A percentile compares a stretch with the other conserved stretches of the same genome.
Evolutionary conservation across 768 basidiomycete species (phyloP).

Genomic region (Pisolithus albus): DNA sequence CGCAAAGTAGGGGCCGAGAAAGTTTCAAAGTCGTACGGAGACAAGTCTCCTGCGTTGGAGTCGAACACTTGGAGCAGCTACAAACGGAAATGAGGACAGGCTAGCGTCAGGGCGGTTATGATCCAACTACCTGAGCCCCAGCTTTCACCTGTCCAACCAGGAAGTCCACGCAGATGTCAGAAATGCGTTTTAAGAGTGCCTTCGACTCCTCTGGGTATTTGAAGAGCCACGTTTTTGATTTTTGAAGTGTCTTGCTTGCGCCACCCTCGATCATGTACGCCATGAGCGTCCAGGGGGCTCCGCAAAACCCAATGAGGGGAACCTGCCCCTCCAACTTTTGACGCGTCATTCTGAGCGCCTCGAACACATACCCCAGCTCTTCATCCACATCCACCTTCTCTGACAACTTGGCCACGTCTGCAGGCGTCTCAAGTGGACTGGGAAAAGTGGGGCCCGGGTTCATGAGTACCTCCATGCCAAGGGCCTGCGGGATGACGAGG

Average conservation of each 20-base stretch:
- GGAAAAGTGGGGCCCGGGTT: slow-evolving; percentile 88
- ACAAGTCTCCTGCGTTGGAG: slow-evolving; percentile 91
- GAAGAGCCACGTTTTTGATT: slow-evolving; percentile 93
- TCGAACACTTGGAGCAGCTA: slow-evolving; percentile 97
- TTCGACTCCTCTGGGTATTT: slow-evolving; percentile 81
- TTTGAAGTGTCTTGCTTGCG: slow-evolving; percentile 82
- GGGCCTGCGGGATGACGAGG: slow-evolving; percentile 93
- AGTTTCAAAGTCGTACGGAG: slow-evolving; percentile 74
- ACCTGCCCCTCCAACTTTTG: slow-evolving; percentile 78
- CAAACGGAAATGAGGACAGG: neutral
- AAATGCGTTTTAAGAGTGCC: slow-evolving; percentile 67
- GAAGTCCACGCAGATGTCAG: slow-evolving; percentile 85
- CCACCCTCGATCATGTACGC: slow-evolving; percentile 99
- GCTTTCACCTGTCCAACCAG: slow-evolving; percentile 90
- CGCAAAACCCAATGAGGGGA: slow-evolving; percentile 94
- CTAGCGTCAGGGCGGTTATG: too few species aligned
- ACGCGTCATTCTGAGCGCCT: slow-evolving; percentile 84
- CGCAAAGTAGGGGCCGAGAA: slow-evolving; percentile 80
- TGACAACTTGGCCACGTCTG: slow-evolving; percentile 58
- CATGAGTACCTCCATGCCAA: slow-evolving; percentile 96
- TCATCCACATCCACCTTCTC: slow-evolving; percentile 68
- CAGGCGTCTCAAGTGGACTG: slow-evolving; percentile 71
- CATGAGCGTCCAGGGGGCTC: slow-evolving; percentile 97
- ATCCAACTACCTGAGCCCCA: slow-evolving; percentile 77
- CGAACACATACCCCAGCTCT: slow-evolving; percentile 87